Evolutionary conservation across 257 asterid species (phyloP).

Genomic region (Salvia rosmarinus): DNA sequence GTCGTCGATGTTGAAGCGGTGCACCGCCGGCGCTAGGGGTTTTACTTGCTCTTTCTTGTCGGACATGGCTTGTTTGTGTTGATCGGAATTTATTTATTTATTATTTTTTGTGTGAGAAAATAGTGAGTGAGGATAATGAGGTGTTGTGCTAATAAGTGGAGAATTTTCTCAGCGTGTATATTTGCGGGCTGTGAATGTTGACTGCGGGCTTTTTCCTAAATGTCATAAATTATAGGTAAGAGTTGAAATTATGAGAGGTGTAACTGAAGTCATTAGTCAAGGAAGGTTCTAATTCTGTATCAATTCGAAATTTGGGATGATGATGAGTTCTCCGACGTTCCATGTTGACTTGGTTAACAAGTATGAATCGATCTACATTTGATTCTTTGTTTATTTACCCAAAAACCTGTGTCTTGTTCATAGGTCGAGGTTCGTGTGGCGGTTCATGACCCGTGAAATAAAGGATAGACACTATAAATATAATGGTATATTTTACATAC

Average conservation of each 20-base stretch:
- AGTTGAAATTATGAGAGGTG: background rate
- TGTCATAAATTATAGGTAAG: background rate
- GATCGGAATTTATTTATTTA: background rate
- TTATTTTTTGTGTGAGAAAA: background rate
- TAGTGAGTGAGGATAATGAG: background rate
- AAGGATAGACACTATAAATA: too few species aligned
- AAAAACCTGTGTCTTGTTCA: too few species aligned
- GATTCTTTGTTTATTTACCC: too few species aligned
- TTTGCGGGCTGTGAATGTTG: background rate
- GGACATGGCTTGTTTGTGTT: constrained; percentile 24
- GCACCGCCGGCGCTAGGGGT: constrained; percentile 46
- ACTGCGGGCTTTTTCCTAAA: background rate
- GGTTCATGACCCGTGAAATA: too few species aligned
- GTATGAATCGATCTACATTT: background rate
- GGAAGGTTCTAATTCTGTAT: background rate
- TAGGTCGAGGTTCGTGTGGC: too few species aligned
- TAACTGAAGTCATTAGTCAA: background rate
- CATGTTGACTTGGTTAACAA: background rate
- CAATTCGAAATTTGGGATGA: background rate
- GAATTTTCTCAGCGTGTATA: background rate
- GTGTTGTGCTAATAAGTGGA: background rate
- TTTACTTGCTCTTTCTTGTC: constrained; percentile 47
- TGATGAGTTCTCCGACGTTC: background rate
- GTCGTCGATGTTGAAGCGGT: constrained; percentile 26
- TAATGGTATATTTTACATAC: too few species aligned